phyloP scores from a whole-genome alignment of 805 yeast species.

The Nakazawaea sp. region DNA sequence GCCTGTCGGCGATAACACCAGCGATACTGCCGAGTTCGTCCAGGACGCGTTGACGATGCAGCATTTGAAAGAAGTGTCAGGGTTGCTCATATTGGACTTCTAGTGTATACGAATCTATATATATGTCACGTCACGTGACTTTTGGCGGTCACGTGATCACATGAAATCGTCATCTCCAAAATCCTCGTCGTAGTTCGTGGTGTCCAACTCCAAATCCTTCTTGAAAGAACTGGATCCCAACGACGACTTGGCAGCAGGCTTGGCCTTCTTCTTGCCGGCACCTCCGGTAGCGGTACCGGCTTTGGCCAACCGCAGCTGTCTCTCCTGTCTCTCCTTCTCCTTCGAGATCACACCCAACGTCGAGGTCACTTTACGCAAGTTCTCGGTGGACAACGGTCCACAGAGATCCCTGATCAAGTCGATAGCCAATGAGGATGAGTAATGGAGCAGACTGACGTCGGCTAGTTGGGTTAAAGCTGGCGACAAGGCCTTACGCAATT shows the following conservation, averaged over 20 bases:
- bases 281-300: slow-evolving; percentile 86
- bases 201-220: slow-evolving; percentile 58
- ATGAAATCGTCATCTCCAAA: slow-evolving; percentile 79
- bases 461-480: slow-evolving; percentile 56
- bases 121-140: not conserved
- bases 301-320: slow-evolving; percentile 76
- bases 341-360: slow-evolving; percentile 76
- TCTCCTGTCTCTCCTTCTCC: slow-evolving; percentile 85
- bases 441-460: slow-evolving; percentile 56
- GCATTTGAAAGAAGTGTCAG: slow-evolving; percentile 49
- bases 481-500: slow-evolving; percentile 64
- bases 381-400: slow-evolving; percentile 75
- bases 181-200: slow-evolving; percentile 47
- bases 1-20: slow-evolving; percentile 1
- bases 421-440: slow-evolving; percentile 69
- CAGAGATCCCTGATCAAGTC: slow-evolving; percentile 83
- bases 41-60: slow-evolving; percentile 39
- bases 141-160: slow-evolving; percentile 28
- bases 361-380: slow-evolving; percentile 76
- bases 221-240: slow-evolving; percentile 46
- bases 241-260: slow-evolving; percentile 62
- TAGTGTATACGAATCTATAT: no score
- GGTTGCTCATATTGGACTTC: slow-evolving; percentile 51
- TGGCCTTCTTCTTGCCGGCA: slow-evolving; percentile 92
- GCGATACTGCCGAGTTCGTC: slow-evolving; percentile 11